phyloP scores from a whole-genome alignment of 192 early-diverging fungal genomes.

The Coemansia interrupta region DNA sequence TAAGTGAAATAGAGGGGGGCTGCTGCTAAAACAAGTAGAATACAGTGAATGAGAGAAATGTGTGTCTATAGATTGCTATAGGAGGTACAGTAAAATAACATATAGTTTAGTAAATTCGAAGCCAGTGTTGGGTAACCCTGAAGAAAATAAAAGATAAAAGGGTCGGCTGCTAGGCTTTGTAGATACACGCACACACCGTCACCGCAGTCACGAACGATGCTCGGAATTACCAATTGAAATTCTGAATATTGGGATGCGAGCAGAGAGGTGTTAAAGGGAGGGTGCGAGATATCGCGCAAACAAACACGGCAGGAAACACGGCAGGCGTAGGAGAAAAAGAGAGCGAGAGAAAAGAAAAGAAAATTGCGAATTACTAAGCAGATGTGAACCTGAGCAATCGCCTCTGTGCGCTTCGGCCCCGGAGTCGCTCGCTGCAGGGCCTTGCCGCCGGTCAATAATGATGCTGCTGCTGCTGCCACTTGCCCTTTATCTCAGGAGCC shows the following conservation, averaged over 20 bases:
- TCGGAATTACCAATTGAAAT: not conserved
- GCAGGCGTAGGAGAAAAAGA: not conserved
- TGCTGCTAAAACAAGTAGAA: slow-evolving; percentile 20
- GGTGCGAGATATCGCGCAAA: not conserved
- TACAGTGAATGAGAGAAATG: slow-evolving; percentile 13
- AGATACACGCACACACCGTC: slow-evolving; percentile 1
- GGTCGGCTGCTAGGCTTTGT: not conserved
- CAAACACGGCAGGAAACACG: too few species aligned
- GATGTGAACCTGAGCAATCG: too few species aligned
- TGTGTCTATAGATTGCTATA: slow-evolving; percentile 7
- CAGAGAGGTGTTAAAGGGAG: not conserved
- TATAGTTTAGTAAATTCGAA: not conserved
- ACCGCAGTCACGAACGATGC: too few species aligned
- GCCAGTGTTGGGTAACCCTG: not conserved
- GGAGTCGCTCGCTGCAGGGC: too few species aligned
- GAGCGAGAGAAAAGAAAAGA: not conserved
- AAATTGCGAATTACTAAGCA: not conserved
- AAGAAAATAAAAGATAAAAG: slow-evolving; percentile 5
- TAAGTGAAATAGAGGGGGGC: slow-evolving; percentile 8
- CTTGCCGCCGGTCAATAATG: too few species aligned
- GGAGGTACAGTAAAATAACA: not conserved
- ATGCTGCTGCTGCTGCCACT: too few species aligned
- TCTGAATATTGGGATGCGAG: not conserved
- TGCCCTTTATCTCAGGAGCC: too few species aligned
- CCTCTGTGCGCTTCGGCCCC: too few species aligned